Conservation (phyloP, 768 basidiomycete genomes). For the Trametes sanguinea region DNA sequence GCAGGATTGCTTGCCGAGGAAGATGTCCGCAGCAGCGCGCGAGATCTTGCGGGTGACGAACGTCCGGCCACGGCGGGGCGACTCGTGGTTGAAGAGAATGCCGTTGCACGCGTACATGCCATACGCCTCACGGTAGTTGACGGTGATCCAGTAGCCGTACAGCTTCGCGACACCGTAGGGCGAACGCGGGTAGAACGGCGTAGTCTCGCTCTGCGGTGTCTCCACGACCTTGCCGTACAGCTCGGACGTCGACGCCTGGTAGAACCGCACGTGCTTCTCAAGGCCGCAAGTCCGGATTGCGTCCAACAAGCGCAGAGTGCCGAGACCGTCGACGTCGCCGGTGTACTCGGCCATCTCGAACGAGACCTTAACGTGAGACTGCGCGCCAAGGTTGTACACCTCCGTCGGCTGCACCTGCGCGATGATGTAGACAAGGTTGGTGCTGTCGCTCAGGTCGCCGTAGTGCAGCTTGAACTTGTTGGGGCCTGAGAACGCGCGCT, state of each 20-base stretch:
- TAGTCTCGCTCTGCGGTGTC: conserved; percentile 93
- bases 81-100: conserved; percentile 98
- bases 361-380: conserved; percentile 98
- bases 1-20: conserved; percentile 83
- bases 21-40: conserved; percentile 90
- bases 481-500: conserved; percentile 46
- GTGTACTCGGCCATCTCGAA: conserved; percentile 99
- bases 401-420: conserved; percentile 93
- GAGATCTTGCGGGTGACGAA: conserved; percentile 97
- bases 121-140: conserved; percentile 94
- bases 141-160: conserved; percentile 88
- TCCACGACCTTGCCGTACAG: conserved; percentile 96
- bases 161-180: conserved; percentile 97
- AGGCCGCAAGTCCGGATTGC: conserved; percentile 95
- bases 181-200: conserved; percentile 97
- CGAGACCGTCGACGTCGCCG: conserved; percentile 93
- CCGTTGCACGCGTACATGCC: conserved; percentile 97
- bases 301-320: conserved; percentile 93
- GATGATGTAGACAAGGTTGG: conserved; percentile 96
- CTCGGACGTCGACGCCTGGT: conserved; percentile 97
- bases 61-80: conserved; percentile 89
- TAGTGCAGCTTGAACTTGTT: conserved; percentile 85
- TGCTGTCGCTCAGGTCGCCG: conserved; percentile 93
- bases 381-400: conserved; percentile 97
- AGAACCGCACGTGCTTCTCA: conserved; percentile 91